Conservation (phyloP, 257 asterid genomes). For the Solanum dulcamara region DNA sequence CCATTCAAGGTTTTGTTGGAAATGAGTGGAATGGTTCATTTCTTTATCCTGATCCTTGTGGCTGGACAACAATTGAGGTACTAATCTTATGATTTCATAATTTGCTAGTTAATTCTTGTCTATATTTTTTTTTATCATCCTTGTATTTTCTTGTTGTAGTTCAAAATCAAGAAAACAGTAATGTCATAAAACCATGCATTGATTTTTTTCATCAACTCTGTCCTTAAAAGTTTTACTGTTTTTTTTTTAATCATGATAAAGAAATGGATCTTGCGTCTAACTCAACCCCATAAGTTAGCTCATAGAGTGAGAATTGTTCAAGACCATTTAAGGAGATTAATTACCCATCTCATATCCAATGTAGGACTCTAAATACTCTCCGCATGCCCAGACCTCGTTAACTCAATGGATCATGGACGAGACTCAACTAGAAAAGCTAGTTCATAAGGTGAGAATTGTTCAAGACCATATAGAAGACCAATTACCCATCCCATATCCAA, state of each 20-base stretch:
- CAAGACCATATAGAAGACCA: neutral
- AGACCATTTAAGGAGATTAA: neutral
- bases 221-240: neutral
- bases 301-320: neutral
- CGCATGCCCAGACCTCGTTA: no score
- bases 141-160: neutral
- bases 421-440: neutral
- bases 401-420: no score
- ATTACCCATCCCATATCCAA: neutral
- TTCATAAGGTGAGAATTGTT: neutral
- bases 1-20: constrained; percentile 25
- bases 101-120: neutral
- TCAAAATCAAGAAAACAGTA: neutral
- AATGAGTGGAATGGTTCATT: constrained; percentile 23
- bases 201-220: neutral
- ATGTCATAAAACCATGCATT: neutral
- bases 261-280: neutral
- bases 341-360: neutral
- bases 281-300: neutral
- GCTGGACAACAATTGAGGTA: constrained; percentile 30
- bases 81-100: neutral
- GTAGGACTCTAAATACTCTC: no score
- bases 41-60: constrained; percentile 34
- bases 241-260: no score
- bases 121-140: neutral